Evolutionary conservation across 192 early-diverging fungal genomes (phyloP).

Genomic region (Entomortierella chlamydospora): DNA sequence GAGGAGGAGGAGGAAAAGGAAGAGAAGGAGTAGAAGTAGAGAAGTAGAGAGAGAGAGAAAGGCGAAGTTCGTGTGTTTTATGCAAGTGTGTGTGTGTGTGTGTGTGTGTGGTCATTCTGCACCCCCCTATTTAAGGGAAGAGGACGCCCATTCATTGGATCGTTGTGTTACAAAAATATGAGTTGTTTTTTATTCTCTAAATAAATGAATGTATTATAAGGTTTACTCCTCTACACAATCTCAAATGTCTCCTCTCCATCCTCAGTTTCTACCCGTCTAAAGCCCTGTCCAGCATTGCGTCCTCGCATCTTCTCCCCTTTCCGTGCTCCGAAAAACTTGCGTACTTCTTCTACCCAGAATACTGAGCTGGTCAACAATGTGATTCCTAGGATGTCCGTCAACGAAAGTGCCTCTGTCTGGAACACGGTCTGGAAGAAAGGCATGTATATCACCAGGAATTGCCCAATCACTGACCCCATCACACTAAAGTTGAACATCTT

Average conservation of each 20-base stretch:
- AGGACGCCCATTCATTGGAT: too few relatives aligned
- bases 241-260: constrained; percentile 52
- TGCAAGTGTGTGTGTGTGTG: too few relatives aligned
- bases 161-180: too few relatives aligned
- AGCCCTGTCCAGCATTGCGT: constrained; percentile 32
- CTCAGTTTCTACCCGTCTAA: constrained; percentile 48
- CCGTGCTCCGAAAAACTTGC: constrained; percentile 65
- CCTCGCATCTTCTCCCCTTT: constrained; percentile 22
- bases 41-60: neutral
- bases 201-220: too few relatives aligned
- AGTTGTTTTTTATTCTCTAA: neutral
- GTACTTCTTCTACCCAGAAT: constrained; percentile 87
- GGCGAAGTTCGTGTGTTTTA: too few relatives aligned
- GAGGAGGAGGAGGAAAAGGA: neutral
- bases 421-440: constrained; percentile 94
- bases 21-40: neutral
- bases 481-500: constrained; percentile 90
- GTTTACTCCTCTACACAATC: constrained; percentile 28
- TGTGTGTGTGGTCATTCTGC: too few relatives aligned
- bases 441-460: constrained; percentile 88
- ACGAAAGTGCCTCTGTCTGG: constrained; percentile 88
- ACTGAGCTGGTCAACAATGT: constrained; percentile 77
- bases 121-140: too few relatives aligned
- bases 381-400: constrained; percentile 80
- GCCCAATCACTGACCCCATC: constrained; percentile 82